These are phyloP conservation scores for Neopestalotiopsis rosae DNA, from an alignment of 2,329 filamentous ascomycete species.

Conservation along the genomic window DNA sequence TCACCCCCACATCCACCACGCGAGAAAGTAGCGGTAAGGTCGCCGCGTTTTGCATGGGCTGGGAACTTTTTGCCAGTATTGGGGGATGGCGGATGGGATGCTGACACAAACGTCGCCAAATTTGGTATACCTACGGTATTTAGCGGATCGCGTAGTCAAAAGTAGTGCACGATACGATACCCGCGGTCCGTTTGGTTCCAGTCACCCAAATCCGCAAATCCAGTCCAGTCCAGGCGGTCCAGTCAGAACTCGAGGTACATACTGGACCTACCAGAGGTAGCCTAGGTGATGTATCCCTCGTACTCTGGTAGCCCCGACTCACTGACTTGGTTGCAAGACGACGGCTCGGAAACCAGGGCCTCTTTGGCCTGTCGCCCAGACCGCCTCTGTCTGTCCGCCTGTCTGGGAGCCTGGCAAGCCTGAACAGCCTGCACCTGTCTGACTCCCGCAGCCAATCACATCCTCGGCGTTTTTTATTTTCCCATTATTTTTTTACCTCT, in stretches of 20 bases:
- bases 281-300: too few species aligned
- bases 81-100: constrained; percentile 1
- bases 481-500: too few species aligned
- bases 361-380: constrained; percentile 1
- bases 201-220: too few species aligned
- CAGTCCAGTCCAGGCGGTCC: too few species aligned
- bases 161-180: background rate
- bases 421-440: background rate
- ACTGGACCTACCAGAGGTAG: too few species aligned
- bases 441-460: background rate
- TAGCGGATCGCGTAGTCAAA: background rate
- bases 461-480: background rate
- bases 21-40: constrained; percentile 20
- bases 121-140: background rate
- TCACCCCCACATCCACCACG: constrained; percentile 8
- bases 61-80: background rate
- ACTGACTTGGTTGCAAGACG: background rate
- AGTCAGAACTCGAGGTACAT: too few species aligned
- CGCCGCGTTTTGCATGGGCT: constrained; percentile 1
- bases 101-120: constrained; percentile 13
- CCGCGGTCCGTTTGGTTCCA: background rate
- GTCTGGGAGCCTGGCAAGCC: background rate
- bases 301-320: background rate
- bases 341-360: constrained; percentile 1
- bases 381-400: background rate